A percentile compares a stretch with the other conserved stretches of the same genome.
phyloP scores from a whole-genome alignment of 108 stramenopile species.

The Fistulifera pelliculosa region DNA sequence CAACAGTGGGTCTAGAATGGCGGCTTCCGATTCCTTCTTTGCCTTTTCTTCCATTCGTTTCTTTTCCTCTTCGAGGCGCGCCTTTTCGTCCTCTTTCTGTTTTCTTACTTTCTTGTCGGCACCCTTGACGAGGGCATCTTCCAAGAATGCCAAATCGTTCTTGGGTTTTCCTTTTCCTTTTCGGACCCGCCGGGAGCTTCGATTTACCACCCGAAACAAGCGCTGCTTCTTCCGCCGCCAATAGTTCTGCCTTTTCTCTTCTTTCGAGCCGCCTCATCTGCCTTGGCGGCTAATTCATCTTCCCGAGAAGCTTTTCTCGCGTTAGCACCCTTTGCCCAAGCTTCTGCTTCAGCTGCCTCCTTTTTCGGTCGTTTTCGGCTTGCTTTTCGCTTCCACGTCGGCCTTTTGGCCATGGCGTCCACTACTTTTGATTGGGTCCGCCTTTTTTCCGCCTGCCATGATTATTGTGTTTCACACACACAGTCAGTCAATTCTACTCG shows the following conservation, averaged over 20 bases:
- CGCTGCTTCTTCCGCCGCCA: slow-evolving; percentile 60
- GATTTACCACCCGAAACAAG: slow-evolving; percentile 30
- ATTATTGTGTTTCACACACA: no score
- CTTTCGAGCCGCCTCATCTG: slow-evolving; percentile 72
- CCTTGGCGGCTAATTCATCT: slow-evolving; percentile 56
- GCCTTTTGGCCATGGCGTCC: slow-evolving; percentile 25
- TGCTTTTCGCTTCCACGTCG: slow-evolving; percentile 57
- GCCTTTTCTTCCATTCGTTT: slow-evolving; percentile 25
- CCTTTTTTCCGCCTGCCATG: no score
- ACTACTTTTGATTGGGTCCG: no score
- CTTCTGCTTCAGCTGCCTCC: slow-evolving; percentile 36
- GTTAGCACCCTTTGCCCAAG: slow-evolving; percentile 69
- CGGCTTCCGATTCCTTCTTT: slow-evolving; percentile 16
- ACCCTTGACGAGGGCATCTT: slow-evolving; percentile 59
- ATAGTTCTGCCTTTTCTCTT: slow-evolving; percentile 58
- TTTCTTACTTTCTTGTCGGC: slow-evolving; percentile 80
- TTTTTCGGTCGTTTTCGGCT: slow-evolving; percentile 29
- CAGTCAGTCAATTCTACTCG: no score
- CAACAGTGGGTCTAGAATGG: slow-evolving; percentile 54
- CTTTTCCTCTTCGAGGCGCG: slow-evolving; percentile 44
- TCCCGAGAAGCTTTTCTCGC: slow-evolving; percentile 24
- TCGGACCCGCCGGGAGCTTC: slow-evolving; percentile 22
- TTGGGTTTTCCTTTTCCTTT: slow-evolving; percentile 49
- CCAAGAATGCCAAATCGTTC: slow-evolving; percentile 55
- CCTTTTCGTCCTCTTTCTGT: slow-evolving; percentile 38